These are phyloP conservation scores for Tilletia horrida DNA, from an alignment of 1,284 basidiomycete species.

Conservation along the genomic window DNA sequence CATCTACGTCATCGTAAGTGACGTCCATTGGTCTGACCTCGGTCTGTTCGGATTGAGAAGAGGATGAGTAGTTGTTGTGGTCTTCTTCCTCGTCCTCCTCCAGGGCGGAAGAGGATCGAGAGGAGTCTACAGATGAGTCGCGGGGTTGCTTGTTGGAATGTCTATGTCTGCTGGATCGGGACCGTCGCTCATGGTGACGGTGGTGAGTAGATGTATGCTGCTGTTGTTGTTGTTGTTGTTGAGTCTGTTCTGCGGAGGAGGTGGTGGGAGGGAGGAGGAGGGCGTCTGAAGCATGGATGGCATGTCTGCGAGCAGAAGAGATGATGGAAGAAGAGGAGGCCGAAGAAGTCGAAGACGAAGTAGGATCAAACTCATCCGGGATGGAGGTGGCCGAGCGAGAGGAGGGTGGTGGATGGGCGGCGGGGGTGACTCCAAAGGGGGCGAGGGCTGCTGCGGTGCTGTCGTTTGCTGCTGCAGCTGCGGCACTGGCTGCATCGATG, in stretches of 20 bases:
- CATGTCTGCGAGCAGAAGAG: not conserved
- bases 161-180: slow-evolving; percentile 30
- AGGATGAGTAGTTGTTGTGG: slow-evolving; percentile 21
- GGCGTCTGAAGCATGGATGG: not conserved
- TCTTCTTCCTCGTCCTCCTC: slow-evolving; percentile 23
- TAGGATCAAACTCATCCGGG: not conserved
- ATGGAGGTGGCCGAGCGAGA: slow-evolving; percentile 1
- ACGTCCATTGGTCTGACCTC: slow-evolving; percentile 41
- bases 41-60: too few relatives aligned
- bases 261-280: not conserved
- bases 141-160: slow-evolving; percentile 31
- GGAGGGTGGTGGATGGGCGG: not conserved
- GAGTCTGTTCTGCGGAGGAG: not conserved
- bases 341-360: not conserved
- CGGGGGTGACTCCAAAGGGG: not conserved
- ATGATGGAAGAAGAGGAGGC: slow-evolving; percentile 5
- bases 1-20: slow-evolving; percentile 31
- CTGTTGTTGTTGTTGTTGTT: not conserved
- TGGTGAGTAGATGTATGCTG: slow-evolving; percentile 18
- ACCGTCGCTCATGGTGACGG: slow-evolving; percentile 20
- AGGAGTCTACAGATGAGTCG: slow-evolving; percentile 29
- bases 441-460: not conserved
- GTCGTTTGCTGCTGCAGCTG: not conserved
- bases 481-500: not conserved
- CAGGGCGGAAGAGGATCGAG: slow-evolving; percentile 29